Evolutionary conservation across 1,284 basidiomycete species (phyloP), one percentile per base, ranked within the genome.

Genomic region (Ustilago cynodontis): DNA sequence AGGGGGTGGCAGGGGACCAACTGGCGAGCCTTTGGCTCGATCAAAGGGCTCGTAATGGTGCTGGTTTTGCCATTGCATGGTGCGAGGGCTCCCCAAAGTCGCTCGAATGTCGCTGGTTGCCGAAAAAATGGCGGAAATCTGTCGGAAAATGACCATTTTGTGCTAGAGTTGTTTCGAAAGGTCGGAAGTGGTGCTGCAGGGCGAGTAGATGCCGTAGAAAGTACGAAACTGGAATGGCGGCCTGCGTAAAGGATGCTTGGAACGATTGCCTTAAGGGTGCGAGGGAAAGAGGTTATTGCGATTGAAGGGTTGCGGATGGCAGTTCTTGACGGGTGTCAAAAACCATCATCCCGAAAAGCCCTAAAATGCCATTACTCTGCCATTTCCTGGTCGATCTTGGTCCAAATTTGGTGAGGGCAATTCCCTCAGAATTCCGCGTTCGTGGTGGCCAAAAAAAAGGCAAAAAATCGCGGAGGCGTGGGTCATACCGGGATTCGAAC

Each of bases 401-500:
- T 53, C 54, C 4, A 61, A 57, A 58, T 57, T 57, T 37, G 37
- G 22, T 20, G 31, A 43, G 35, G 7, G 52, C 14, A n/a, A 10
- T 59, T 22, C 53, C 22, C 53, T 26, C 53, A 0, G n/a, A 26
- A 13, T 55, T 43, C 53, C 22, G 39, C 55, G 26, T 28, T 45
- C 41, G 20, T 2, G n/a, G n/a, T 10, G 8, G 41, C 26, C 24
- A 45, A 45, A 31, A 31, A 43, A 26, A 22, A 16, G 14, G 28
- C 47, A 64, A 72, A 59, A 28, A 24, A 8, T 11, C 24, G 20
- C 37, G 49, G 54, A 55, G 59, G 43, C 6, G 5, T 7, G 64
- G 72, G 64, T 75, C 67, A 22, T 75, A 69, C 72, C 61, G 67
- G 72, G 72, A 75, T 70, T 75, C 72, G 72, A 75, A 75, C 72